Conservation (phyloP, 257 asterid genomes). For the Solanum appendiculatum region DNA sequence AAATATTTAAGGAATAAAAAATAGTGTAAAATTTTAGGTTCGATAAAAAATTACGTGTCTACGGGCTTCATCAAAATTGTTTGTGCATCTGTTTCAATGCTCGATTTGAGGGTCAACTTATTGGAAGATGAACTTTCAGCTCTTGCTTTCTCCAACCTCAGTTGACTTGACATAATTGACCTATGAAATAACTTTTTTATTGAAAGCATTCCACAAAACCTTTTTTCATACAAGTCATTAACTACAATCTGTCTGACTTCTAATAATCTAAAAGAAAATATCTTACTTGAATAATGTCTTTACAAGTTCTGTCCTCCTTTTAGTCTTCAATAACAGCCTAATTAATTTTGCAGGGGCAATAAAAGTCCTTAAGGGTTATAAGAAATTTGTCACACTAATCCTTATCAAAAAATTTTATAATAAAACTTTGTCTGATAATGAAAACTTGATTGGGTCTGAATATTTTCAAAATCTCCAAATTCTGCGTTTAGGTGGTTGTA, state of each 20-base stretch:
- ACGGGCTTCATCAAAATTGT: no score
- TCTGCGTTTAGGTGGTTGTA: constrained; percentile 66
- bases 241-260: constrained; percentile 67
- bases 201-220: constrained; percentile 56
- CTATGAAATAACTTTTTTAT: constrained; percentile 65
- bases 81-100: constrained; percentile 40
- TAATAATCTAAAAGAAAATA: constrained; percentile 48
- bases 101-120: constrained; percentile 64
- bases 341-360: constrained; percentile 59
- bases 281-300: constrained; percentile 38
- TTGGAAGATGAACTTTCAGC: constrained; percentile 64
- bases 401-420: constrained; percentile 57
- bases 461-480: constrained; percentile 52
- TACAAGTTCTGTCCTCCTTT: constrained; percentile 60
- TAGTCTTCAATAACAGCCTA: constrained; percentile 71
- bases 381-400: constrained; percentile 48
- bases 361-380: constrained; percentile 48
- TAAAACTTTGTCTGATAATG: constrained; percentile 46
- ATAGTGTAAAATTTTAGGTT: no score
- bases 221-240: constrained; percentile 60
- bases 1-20: no score
- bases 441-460: constrained; percentile 26
- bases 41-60: no score
- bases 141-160: constrained; percentile 62
- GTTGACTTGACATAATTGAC: constrained; percentile 45